phyloP scores from a whole-genome alignment of 495 filamentous ascomycete genomes.

The Xylaria sp. region DNA sequence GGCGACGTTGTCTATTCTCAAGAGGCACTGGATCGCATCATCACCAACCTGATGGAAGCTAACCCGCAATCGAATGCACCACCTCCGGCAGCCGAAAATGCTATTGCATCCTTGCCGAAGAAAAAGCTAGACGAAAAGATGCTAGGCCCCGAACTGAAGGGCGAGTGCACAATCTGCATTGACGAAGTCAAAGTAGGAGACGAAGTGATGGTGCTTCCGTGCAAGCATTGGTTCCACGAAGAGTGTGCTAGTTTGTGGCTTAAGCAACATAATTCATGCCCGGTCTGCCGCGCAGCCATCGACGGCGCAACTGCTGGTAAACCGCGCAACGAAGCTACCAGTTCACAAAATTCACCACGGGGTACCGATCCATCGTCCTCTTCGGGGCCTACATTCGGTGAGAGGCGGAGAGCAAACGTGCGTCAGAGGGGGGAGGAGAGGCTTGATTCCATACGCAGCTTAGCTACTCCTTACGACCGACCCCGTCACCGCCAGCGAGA shows the following conservation, averaged over 20 bases:
- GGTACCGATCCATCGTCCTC: constrained; percentile 23
- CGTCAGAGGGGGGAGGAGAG: constrained; percentile 35
- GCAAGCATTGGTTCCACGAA: constrained; percentile 90
- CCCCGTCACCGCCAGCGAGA: constrained; percentile 23
- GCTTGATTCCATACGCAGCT: constrained; percentile 34
- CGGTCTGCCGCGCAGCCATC: constrained; percentile 83
- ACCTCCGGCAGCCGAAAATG: constrained; percentile 76
- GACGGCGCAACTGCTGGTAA: constrained; percentile 45
- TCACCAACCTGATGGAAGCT: constrained; percentile 86
- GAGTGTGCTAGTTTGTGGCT: constrained; percentile 81
- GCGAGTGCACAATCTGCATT: constrained; percentile 93
- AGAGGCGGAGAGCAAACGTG: constrained; percentile 30
- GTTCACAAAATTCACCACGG: constrained; percentile 23
- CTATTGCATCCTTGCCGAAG: constrained; percentile 76
- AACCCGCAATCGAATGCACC: constrained; percentile 76
- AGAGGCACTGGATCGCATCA: constrained; percentile 87
- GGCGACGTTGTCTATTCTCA: constrained; percentile 93
- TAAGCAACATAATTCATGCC: constrained; percentile 87
- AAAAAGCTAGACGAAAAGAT: constrained; percentile 70
- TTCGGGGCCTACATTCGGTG: constrained; percentile 18
- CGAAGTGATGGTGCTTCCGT: constrained; percentile 81
- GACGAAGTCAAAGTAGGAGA: constrained; percentile 78
- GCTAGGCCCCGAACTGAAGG: constrained; percentile 65
- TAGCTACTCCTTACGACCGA: constrained; percentile 23
- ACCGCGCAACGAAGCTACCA: constrained; percentile 25